Conservation (phyloP, 1,284 basidiomycete genomes). For the Cerioporus squamosus region DNA sequence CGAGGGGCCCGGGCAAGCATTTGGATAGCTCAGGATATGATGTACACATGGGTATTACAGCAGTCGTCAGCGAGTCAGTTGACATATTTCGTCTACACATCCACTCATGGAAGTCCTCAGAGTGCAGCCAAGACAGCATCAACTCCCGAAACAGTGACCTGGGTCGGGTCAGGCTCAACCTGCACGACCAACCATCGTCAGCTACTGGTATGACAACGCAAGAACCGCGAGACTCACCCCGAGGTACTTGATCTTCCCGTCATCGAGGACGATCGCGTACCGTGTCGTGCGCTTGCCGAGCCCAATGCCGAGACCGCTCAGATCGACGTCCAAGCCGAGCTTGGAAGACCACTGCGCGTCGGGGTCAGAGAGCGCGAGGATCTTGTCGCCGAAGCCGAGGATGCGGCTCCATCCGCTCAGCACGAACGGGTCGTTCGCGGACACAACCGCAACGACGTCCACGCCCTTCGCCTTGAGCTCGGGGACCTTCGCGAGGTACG, state of each 20-base stretch:
- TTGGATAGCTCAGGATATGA: background rate
- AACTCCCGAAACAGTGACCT: conserved; percentile 66
- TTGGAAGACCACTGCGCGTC: conserved; percentile 64
- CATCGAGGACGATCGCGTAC: conserved; percentile 74
- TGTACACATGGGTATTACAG: background rate
- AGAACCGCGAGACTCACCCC: conserved; percentile 44
- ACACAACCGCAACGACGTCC: conserved; percentile 71
- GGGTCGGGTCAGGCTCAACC: conserved; percentile 53
- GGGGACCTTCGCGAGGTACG: conserved; percentile 65
- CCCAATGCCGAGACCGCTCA: conserved; percentile 53
- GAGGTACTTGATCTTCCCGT: conserved; percentile 69
- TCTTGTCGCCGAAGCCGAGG: conserved; percentile 71
- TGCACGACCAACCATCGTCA: conserved; percentile 26
- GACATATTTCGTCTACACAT: background rate
- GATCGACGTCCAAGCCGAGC: conserved; percentile 65
- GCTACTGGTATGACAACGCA: background rate
- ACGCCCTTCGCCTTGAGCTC: conserved; percentile 78
- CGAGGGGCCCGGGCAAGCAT: too few relatives aligned
- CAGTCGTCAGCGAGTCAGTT: background rate
- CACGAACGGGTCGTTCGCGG: conserved; percentile 78
- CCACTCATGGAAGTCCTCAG: conserved; percentile 10
- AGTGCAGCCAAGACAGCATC: conserved; percentile 58
- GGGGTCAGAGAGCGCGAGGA: conserved; percentile 60
- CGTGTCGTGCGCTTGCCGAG: conserved; percentile 72
- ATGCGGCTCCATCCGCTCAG: conserved; percentile 79